A percentile compares a stretch with the other conserved stretches of the same genome.
Conservation (phyloP, 1,284 basidiomycete genomes). For the Sporisorium sorghi region DNA sequence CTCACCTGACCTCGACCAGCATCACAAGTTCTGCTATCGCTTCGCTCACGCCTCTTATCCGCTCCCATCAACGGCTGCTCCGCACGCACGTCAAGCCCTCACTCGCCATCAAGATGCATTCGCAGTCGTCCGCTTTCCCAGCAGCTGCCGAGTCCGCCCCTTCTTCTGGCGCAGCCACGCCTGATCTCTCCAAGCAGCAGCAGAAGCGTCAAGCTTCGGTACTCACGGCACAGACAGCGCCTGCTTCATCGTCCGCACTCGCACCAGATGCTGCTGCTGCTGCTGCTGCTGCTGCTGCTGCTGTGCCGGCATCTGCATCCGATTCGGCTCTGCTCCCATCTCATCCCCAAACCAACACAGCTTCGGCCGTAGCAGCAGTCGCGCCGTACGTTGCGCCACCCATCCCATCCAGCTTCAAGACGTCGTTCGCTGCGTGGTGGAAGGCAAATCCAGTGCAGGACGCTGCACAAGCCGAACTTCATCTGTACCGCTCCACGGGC, state of each 20-base stretch:
- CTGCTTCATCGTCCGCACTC: conserved; percentile 20
- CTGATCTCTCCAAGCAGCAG: conserved; percentile 11
- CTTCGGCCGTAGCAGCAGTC: not conserved
- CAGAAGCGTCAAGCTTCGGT: conserved; percentile 38
- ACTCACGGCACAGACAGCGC: conserved; percentile 29
- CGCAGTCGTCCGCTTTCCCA: conserved; percentile 7
- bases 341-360: not conserved
- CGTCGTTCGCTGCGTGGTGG: conserved; percentile 60
- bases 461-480: conserved; percentile 59
- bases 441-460: conserved; percentile 38
- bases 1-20: not conserved
- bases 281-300: too few relatives aligned
- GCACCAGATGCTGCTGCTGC: conserved; percentile 7
- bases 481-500: conserved; percentile 51
- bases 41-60: not conserved
- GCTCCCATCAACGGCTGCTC: conserved; percentile 3
- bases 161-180: conserved; percentile 8
- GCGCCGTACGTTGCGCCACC: conserved; percentile 45
- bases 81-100: not conserved
- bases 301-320: conserved; percentile 24
- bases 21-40: not conserved
- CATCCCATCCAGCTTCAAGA: conserved; percentile 54
- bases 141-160: conserved; percentile 8
- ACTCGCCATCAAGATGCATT: conserved; percentile 1
- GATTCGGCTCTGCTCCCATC: conserved; percentile 24